Conservation (phyloP, 306 rosid genomes). For the Urtica urens region DNA sequence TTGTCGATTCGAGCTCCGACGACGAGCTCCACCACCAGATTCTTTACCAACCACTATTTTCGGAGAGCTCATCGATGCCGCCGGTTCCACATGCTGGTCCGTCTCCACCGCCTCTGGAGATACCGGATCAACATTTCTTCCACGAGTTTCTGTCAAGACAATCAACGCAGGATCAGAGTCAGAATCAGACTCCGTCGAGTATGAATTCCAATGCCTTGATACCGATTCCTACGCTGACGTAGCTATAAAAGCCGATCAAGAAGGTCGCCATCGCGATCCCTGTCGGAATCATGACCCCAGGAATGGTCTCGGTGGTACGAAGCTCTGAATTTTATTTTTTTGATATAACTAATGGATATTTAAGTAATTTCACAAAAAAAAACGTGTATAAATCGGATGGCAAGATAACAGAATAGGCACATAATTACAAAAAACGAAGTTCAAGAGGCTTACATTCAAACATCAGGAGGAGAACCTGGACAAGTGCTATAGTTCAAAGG, state of each 20-base stretch:
- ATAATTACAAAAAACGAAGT: too few species aligned
- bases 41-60: constrained; percentile 77
- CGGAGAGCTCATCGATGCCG: constrained; percentile 49
- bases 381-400: too few species aligned
- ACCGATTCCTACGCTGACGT: constrained; percentile 55
- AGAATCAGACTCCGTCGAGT: constrained; percentile 18
- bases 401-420: too few species aligned
- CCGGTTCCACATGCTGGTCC: constrained; percentile 15
- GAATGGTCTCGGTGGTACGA: constrained; percentile 95
- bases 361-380: too few species aligned
- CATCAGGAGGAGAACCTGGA: too few species aligned
- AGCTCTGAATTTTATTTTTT: too few species aligned
- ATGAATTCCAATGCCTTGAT: constrained; percentile 25
- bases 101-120: constrained; percentile 24
- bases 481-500: too few species aligned
- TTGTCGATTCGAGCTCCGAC: not conserved
- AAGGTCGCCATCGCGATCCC: constrained; percentile 73
- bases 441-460: too few species aligned
- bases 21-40: constrained; percentile 28
- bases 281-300: constrained; percentile 78
- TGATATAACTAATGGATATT: too few species aligned
- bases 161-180: constrained; percentile 29
- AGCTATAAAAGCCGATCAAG: constrained; percentile 58
- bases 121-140: constrained; percentile 57
- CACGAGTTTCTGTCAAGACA: constrained; percentile 43